Base-by-base conservation (phyloP, 179 eudicot species). In the Spinacia oleracea region DNA sequence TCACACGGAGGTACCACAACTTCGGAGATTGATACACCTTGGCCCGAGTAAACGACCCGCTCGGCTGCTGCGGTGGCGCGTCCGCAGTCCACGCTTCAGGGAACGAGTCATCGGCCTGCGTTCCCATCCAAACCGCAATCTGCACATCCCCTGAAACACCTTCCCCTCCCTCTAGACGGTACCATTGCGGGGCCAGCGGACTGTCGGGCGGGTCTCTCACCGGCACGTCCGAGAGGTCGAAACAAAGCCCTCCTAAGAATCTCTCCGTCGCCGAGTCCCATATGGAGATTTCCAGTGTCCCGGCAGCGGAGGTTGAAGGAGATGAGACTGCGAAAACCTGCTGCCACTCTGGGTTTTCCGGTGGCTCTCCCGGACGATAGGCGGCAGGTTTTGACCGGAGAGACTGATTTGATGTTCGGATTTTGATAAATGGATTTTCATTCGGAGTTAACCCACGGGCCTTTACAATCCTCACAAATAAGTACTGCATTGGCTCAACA, bases 171-270 rank as follows among this genome's bases (percentile, higher is more conserved):
- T 95, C 98, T 5, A 95, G 94, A n/a, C 89, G 93, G 78, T 93
- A 93, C 98, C 98, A 95, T 73, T 90, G 98, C n/a, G 98, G 94
- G 4, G 98, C 98, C 0, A 93, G 84, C 6, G 98, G 97, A 74
- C 98, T 95, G 66, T 95, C 98, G 1, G 98, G 98, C 15, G 98
- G 96, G 78, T 93, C 98, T 0, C 98, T 87, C 12, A 90, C 88
- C 1, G 97, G 98, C 4, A 93, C 98, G 66, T 95, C 98, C 31
- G 98, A 91, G n/a, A 95, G 88, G 51, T 95, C 98, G 82, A 95
- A 93, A 70, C 98, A 95, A 0, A 91, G 96, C 20, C 98, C 98
- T 71, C 98, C 98, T 73, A 93, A 82, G 76, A 95, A 95, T 4
- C 80, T 79, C 62, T 90, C 97, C 34, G 91, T 74, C 34, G 88